Base-by-base conservation (phyloP, 495 filamentous ascomycete species). In the Niebla homalea region DNA sequence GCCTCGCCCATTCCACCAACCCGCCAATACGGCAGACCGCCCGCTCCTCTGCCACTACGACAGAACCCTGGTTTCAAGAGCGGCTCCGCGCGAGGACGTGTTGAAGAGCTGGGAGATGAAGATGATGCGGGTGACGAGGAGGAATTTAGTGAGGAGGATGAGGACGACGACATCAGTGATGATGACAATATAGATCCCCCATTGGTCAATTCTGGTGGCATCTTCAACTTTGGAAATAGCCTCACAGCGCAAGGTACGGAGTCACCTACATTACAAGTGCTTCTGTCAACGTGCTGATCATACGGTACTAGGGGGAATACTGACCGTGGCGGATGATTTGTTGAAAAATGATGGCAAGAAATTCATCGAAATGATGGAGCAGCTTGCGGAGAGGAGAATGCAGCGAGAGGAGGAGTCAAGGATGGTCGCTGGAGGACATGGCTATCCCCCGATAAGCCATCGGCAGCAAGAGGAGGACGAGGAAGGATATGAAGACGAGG, bases 281-380 rank as follows among this genome's bases (percentile, higher is more conserved):
- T 43, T 61, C 19, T 36, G 18, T 50, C 60, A 61, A 50, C 26
- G 63, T 66, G 68, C 66, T 70, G 64, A 62, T 68, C 67, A 16
- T 18, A 16, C 67, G 54, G 53, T 60, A 51, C 3, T 71, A 96
- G 89, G 92, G 70, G 93, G 93, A 54, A 96, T 97, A 61, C 81
- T 99, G 60, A 99, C 92, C 48, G 93, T 99, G 57, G 92, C 92
- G 61, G 92, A 99, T 69, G 92, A 99, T 67, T 74, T 99, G 45
- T 75, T 99, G 29, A 95, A 97, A 66, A 99, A 99, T 64, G 92
- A 99, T 64, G 92, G 92, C 62, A 94, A 94, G 66, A 94, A 95
- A 62, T 99, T 99, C 72, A 99, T 99, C 66, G 92, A 99, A 66
- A 97, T 99, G 92, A 99, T 99, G 93, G 92, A 99, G 64, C 89